A percentile compares a stretch with the other conserved stretches of the same genome.
Evolutionary conservation across 305 asterid species (phyloP).

Genomic region (Solanum hybrid): DNA sequence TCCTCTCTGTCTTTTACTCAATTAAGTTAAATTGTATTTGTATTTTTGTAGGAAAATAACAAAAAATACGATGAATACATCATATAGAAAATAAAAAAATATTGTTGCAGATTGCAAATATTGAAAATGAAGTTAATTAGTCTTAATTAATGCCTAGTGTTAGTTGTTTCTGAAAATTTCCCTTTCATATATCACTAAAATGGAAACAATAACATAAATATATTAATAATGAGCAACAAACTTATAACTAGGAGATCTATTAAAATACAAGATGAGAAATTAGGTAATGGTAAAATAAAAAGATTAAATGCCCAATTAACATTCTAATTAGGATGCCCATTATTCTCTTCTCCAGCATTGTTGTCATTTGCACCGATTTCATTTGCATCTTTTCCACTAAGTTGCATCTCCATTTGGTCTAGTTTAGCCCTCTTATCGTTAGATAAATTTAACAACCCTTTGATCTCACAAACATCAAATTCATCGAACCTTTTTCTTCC

Average conservation of each 20-base stretch:
- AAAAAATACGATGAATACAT: accelerated
- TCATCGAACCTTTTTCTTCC: not conserved
- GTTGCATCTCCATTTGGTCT: not conserved
- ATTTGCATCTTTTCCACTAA: not conserved
- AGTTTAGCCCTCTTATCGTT: not conserved
- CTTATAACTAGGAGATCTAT: not conserved
- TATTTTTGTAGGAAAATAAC: not conserved
- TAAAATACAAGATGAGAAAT: not conserved
- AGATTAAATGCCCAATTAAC: not conserved
- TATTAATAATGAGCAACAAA: not conserved
- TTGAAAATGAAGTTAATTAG: not conserved
- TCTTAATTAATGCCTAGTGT: not conserved
- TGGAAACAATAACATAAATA: not conserved
- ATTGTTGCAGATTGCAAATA: accelerated
- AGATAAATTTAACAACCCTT: too few relatives aligned
- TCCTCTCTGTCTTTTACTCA: not conserved
- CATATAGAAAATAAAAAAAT: not conserved
- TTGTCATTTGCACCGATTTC: not conserved
- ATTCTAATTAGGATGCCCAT: not conserved
- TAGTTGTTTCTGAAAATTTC: not conserved
- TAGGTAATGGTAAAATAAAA: not conserved
- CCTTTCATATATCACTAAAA: not conserved
- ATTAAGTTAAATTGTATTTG: not conserved
- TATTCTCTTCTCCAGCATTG: not conserved
- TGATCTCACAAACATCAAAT: not conserved